Base-by-base conservation (phyloP, 169 alveolate genomes). In the Cryptosporidium bovis region DNA sequence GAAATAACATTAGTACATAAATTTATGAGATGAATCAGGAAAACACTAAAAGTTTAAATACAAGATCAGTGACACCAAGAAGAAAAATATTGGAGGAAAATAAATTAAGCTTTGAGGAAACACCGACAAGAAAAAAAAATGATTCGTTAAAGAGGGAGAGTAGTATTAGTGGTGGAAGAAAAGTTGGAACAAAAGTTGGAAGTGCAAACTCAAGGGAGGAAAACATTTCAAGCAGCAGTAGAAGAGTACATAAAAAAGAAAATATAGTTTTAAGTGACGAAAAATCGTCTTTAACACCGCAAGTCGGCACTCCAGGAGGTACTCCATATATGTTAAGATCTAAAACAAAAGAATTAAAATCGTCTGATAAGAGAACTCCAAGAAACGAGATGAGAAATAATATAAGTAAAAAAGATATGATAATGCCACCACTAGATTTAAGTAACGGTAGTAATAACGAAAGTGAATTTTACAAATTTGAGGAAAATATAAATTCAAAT, bases 271-370 rank as follows among this genome's bases (percentile, higher is more conserved):
- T 24, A 24, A 24, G 27, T 24, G 27, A 24, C 27, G 27, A 24
- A 24, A 40, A 40, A 18, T 7, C 40, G 1, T 18, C 60, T 15
- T 55, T 44, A 15, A 77, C 87, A 56, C 87, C 87, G 2, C 40
- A 44, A 10, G 7, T 77, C 12, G 87, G 87, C 29, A 66, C 87
- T 16, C 87, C 87, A 24, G 87, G 87, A 1, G 71, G 87, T n/a
- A 77, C 87, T 4, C 87, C 87, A 1, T 77, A 77, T 31, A n/a
- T 62, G 18, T 46, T 77, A 15, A 77, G 87, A 60, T 77, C 87
- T 34, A 56, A 62, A 48, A 48, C 71, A 60, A 77, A 60, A 34
- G 87, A 69, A 27, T 7, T 44, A 15, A 20, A 16, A 56, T 51
- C 83, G 6, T 40, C 48, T 40, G 48, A 40, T 3, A 40, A 8